Base-by-base conservation (phyloP, 2,329 filamentous ascomycete species). In the Xylariaceae sp. region DNA sequence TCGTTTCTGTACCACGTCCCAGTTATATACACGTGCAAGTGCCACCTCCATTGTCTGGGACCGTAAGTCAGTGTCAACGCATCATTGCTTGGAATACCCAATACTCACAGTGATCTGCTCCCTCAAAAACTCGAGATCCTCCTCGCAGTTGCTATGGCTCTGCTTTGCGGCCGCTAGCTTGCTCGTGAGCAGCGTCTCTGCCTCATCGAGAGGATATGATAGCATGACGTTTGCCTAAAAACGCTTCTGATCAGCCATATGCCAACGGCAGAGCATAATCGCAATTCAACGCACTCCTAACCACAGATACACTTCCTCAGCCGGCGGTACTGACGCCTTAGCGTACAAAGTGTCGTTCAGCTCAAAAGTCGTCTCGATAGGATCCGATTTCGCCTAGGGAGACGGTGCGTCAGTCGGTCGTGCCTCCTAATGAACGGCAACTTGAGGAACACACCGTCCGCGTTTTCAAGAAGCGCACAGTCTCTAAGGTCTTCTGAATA, bases 11-110 rank as follows among this genome's bases (percentile, higher is more conserved):
- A 92, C 89, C 5, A 99, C 90, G 64, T 99, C 94, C 92, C 94
- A 97, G 71, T 99, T 99, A 71, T 99, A 97, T n/a, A 99, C 91
- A 57, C 94, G 81, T 18, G 94, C 94, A 38, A 92, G 90, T 4
- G 94, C 94, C 32, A 99, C 94, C 71, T 99, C 94, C 76, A 99
- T 86, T 0, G 91, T 96, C 89, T 95, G 58, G n/a, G 31, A 22
- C n/a, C 32, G 17, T 18, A 14, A 27, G 44, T 56, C 35, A 56
- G 53, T 44, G 36, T 15, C 31, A 32, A 14, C 22, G 12, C 44
- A 39, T 38, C 12, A 11, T 6, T 17, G 11, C 11, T 14, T 22
- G 35, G 51, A 12, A 45, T 5, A 43, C 33, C 31, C 35, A 44
- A 71, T 32, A 35, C 82, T 59, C 74, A 95, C 91, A 56, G 94